These are phyloP conservation scores for Abrus precatorius DNA, from an alignment of 306 rosid genomes.

Conservation along the genomic window DNA sequence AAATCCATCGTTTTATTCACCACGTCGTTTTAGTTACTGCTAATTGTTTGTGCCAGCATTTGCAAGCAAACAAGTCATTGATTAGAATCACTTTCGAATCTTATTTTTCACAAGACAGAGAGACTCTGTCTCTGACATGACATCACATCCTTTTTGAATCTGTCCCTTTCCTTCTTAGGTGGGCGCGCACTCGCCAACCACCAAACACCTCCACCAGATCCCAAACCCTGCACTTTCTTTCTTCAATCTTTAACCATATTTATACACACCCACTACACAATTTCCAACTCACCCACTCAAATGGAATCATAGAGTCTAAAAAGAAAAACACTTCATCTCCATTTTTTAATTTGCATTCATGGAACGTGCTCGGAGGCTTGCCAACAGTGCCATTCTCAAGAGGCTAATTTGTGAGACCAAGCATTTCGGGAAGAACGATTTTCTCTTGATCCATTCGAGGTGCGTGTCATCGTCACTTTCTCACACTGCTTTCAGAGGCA, in stretches of 20 bases:
- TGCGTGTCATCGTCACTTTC: slow-evolving; percentile 68
- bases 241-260: background rate
- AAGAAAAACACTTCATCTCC: no score
- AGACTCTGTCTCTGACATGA: slow-evolving; percentile 22
- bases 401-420: slow-evolving; percentile 76
- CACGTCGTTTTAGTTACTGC: no score
- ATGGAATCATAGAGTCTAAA: slow-evolving; percentile 43
- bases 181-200: slow-evolving; percentile 63
- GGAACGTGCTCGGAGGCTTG: slow-evolving; percentile 95
- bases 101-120: background rate
- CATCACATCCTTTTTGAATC: background rate
- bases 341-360: slow-evolving; percentile 45
- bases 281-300: slow-evolving; percentile 30
- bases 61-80: no score
- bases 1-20: background rate
- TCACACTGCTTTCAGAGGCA: slow-evolving; percentile 51
- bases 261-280: slow-evolving; percentile 11
- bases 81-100: background rate
- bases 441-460: slow-evolving; percentile 64
- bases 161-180: slow-evolving; percentile 65
- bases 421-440: slow-evolving; percentile 63
- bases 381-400: slow-evolving; percentile 80
- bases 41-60: background rate
- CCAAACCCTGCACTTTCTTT: background rate
- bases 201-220: slow-evolving; percentile 64